Evolutionary conservation across 2,329 filamentous ascomycete genomes (phyloP), one percentile per base, ranked within the genome.

Genomic region (Pseudohalonectria lignicola): DNA sequence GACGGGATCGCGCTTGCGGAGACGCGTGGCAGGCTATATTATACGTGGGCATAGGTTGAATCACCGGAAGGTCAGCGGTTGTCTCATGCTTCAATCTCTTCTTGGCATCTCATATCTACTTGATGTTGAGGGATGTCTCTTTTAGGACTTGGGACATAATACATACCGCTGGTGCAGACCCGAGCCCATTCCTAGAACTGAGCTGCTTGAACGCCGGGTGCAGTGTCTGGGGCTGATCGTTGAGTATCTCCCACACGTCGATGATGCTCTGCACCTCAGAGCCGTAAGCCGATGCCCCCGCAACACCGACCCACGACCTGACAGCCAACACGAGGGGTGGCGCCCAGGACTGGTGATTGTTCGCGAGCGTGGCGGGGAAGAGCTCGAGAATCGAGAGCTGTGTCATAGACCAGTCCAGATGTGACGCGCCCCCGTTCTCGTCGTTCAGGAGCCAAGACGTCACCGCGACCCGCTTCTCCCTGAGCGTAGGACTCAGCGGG

Each of bases 131-230:
- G 9, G 16, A 5, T 10, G 5, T 12, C 6, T 2, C 39, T 46
- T 39, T 46, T 20, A n/a, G 25, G 8, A 36, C 5, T 45, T 30
- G 15, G 15, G 4, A 41, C 39, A 32, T 13, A 23, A 37, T 30
- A 16, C 29, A 19, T 37, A 36, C 41, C 38, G 40, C 34, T 7
- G 19, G 37, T 12, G 19, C 28, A 26, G 31, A 31, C n/a, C 18
- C 21, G 16, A 28, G 37, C 12, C 34, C 32, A 11, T 41, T 36
- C 34, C 43, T 51, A 9, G 71, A 68, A 7, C 77, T 75, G 19
- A 92, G 67, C 48, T 88, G 81, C 46, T 86, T 82, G 53, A 94
- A 90, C 11, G 81, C 82, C 2, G 79, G 62, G 52, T 92, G 83
- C 7, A 93, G 62, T 9, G 63, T 67, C 45, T 81, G 76, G n/a